These are phyloP conservation scores for Kodamaea anthophila DNA, from an alignment of 1,139 yeast species.

Conservation along the genomic window DNA sequence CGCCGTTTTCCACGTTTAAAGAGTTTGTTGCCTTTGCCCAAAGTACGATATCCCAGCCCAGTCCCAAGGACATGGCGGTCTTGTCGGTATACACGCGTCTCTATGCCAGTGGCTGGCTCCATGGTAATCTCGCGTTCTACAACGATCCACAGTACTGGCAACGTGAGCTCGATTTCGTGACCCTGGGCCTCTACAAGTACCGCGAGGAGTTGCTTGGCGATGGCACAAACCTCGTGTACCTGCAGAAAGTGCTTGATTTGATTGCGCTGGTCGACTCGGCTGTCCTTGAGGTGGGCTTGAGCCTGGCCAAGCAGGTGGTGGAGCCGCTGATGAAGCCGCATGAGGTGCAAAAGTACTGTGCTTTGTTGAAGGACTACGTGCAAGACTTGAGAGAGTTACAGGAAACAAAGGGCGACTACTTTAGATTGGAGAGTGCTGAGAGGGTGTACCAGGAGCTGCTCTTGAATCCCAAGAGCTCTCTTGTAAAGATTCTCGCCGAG, in stretches of 20 bases:
- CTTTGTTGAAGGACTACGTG: background rate
- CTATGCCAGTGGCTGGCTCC: constrained; percentile 7
- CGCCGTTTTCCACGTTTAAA: constrained; percentile 1
- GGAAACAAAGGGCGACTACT: constrained; percentile 4
- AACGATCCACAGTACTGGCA: constrained; percentile 2
- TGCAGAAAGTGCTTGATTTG: constrained; percentile 1
- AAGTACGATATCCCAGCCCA: background rate
- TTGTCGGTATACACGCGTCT: constrained; percentile 3
- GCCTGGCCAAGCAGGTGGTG: constrained; percentile 1
- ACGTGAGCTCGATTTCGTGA: constrained; percentile 4
- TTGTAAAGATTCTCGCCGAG: constrained; percentile 1
- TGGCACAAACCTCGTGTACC: background rate
- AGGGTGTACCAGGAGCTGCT: constrained; percentile 1
- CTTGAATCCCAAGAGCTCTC: background rate
- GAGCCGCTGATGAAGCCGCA: constrained; percentile 1
- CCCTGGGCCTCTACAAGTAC: constrained; percentile 4
- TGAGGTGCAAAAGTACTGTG: constrained; percentile 1
- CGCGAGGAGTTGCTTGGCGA: constrained; percentile 1
- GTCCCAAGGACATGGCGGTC: background rate
- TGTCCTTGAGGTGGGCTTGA: constrained; percentile 3
- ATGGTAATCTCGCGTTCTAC: background rate
- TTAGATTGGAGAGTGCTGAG: constrained; percentile 3
- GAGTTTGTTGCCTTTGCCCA: constrained; percentile 1
- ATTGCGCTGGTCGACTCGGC: constrained; percentile 1
- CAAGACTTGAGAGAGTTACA: constrained; percentile 5